Percentiles rank a stretch among this genome's conserved stretches.
Evolutionary conservation across 371 early-diverging fungal species (phyloP).

Genomic region (Mortierella sp.): DNA sequence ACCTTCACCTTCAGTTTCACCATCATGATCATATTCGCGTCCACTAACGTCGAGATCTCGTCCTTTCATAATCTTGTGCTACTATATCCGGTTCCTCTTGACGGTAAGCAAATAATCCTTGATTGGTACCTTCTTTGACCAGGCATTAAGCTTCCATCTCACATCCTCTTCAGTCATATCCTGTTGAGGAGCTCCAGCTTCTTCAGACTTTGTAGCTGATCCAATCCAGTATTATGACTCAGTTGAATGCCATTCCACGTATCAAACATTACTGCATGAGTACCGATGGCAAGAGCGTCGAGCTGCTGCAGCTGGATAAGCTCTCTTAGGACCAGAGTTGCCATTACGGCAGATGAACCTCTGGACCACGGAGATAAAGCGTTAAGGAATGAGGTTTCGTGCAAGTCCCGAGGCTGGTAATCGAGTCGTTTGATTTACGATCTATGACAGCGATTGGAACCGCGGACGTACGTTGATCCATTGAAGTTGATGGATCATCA

Average conservation of each 20-base stretch:
- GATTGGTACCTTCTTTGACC: slow-evolving; percentile 7
- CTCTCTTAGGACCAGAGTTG: slow-evolving; percentile 4
- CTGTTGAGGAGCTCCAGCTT: slow-evolving; percentile 4
- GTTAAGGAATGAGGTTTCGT: slow-evolving; percentile 1
- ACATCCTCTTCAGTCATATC: slow-evolving; percentile 8
- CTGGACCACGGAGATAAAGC: slow-evolving; percentile 19
- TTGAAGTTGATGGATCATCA: slow-evolving; percentile 1
- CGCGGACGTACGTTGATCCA: slow-evolving; percentile 8
- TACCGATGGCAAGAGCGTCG: slow-evolving; percentile 6
- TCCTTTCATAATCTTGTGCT: background rate
- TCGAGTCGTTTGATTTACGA: background rate
- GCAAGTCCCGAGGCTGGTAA: slow-evolving; percentile 13
- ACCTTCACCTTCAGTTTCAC: background rate
- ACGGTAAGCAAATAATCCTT: slow-evolving; percentile 7
- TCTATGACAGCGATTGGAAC: slow-evolving; percentile 1
- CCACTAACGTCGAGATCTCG: background rate
- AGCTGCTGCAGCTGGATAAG: slow-evolving; percentile 8
- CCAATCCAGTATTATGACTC: slow-evolving; percentile 9
- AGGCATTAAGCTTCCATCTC: slow-evolving; percentile 11
- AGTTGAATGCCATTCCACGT: slow-evolving; percentile 10
- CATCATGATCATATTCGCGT: background rate
- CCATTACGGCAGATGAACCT: slow-evolving; percentile 6
- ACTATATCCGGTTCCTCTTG: too few relatives aligned
- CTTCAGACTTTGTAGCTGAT: background rate
- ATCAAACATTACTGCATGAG: background rate